Evolutionary conservation across 495 filamentous ascomycete genomes (phyloP), one percentile per base, ranked within the genome.

Genomic region (Penicillium cinerascens): DNA sequence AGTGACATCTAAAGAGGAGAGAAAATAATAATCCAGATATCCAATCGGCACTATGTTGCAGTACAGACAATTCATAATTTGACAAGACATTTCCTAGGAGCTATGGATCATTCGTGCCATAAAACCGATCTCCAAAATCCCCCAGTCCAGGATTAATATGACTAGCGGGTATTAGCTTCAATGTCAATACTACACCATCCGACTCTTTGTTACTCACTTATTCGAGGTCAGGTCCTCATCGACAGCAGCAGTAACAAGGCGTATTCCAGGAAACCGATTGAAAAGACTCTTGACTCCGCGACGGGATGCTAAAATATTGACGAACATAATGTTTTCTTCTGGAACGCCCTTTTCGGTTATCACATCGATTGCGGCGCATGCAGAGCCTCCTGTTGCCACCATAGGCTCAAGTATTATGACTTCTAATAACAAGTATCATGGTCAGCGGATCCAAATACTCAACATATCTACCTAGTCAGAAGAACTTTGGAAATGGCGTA

Each of bases 101-200:
- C 13, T 35, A 29, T 48, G n/a, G 33, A 22, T 35, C 25, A 29
- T 11, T 7, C 2, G 47, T 51, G n/a, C 55, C 55, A 22, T 59
- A 59, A 51, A 54, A 59, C 7, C 56, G 50, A 51, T 59, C 56
- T 10, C 56, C 56, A 47, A 59, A 59, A 27, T 59, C 56, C 2
- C 56, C 56, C 8, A 59, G 44, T 20, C 56, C 56, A 6, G 56
- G 56, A 6, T 21, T 45, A 10, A 59, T 59, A 42, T 50, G 33
- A 18, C 56, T 58, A 37, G 11, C 17, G 22, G 3, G 4, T 42
- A 38, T 54, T 29, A 54, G 25, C 11, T 3, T 33, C 1, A 10
- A 33, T 11, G 3, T 13, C 11, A 10, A 33, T 1, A 33, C 2
- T 11, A 10, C 13, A 13, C 29, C 29, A 6, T 29, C 1, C 1